A percentile compares a stretch with the other conserved stretches of the same genome.
These are phyloP conservation scores for Medicago lupulina DNA, from an alignment of 306 rosid species.

Conservation along the genomic window DNA sequence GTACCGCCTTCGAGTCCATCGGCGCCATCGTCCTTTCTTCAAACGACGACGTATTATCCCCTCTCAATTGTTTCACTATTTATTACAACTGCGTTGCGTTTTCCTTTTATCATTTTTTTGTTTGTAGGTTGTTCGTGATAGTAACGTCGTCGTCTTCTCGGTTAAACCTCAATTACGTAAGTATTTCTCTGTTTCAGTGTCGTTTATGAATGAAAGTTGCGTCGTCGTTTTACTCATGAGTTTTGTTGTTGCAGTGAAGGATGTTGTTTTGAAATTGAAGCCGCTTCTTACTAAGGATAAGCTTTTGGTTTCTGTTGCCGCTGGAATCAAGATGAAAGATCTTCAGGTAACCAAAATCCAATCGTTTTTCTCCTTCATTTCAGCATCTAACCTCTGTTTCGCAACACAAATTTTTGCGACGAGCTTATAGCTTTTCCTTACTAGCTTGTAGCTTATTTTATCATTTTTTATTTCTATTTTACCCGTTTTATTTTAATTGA, in stretches of 20 bases:
- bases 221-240: slow-evolving; percentile 1
- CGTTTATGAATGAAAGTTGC: neutral
- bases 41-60: slow-evolving; percentile 57
- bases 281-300: slow-evolving; percentile 73
- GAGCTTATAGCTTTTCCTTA: too few species aligned
- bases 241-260: slow-evolving; percentile 62
- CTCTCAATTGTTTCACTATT: neutral
- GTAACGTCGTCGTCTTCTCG: slow-evolving; percentile 85
- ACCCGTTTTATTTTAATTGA: too few species aligned
- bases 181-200: slow-evolving; percentile 40
- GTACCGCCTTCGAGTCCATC: slow-evolving; percentile 59
- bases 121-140: slow-evolving; percentile 73
- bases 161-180: slow-evolving; percentile 93
- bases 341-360: slow-evolving; percentile 63
- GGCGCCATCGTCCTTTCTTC: slow-evolving; percentile 55
- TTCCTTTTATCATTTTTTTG: neutral
- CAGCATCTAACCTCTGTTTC: too few species aligned
- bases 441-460: too few species aligned
- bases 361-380: too few species aligned
- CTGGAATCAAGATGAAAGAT: slow-evolving; percentile 91
- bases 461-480: too few species aligned
- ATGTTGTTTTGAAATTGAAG: slow-evolving; percentile 61
- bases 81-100: neutral
- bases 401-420: too few species aligned
- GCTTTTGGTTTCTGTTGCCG: slow-evolving; percentile 95